Evolutionary conservation across 2,329 filamentous ascomycete species (phyloP).

Genomic region (Pyrenochaeta sp.): DNA sequence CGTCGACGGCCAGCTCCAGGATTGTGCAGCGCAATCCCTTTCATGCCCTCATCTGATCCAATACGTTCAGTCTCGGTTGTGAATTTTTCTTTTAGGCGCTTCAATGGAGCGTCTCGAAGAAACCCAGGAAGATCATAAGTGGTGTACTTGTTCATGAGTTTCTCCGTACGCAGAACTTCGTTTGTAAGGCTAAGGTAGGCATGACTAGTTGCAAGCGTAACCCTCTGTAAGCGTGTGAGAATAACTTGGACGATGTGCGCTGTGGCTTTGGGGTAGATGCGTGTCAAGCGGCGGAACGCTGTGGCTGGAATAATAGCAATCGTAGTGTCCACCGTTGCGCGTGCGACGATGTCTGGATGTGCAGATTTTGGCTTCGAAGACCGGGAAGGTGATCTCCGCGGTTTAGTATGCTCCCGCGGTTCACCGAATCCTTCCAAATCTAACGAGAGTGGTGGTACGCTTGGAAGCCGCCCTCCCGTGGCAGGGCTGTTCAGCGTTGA

Average conservation of each 20-base stretch:
- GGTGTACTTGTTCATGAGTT: constrained; percentile 92
- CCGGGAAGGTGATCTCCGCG: constrained; percentile 35
- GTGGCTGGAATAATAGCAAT: constrained; percentile 98
- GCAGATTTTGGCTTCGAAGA: constrained; percentile 71
- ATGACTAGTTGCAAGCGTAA: constrained; percentile 93
- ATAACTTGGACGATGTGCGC: constrained; percentile 99
- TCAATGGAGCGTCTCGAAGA: constrained; percentile 81
- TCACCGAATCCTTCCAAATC: constrained; percentile 55
- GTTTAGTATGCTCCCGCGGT: constrained; percentile 31
- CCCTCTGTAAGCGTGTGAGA: constrained; percentile 88
- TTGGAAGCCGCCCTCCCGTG: constrained; percentile 55
- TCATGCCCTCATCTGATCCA: constrained; percentile 80
- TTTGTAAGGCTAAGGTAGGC: constrained; percentile 91
- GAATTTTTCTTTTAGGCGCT: constrained; percentile 93
- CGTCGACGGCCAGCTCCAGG: constrained; percentile 70
- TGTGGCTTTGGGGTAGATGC: constrained; percentile 94
- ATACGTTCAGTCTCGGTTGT: constrained; percentile 82
- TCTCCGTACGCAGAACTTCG: constrained; percentile 91
- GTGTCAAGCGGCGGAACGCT: constrained; percentile 89
- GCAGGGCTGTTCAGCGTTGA: constrained; percentile 48
- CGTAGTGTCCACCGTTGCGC: constrained; percentile 94
- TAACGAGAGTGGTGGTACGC: constrained; percentile 78
- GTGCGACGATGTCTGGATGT: constrained; percentile 96
- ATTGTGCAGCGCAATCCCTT: constrained; percentile 96
- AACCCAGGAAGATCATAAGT: constrained; percentile 91